Evolutionary conservation across 768 basidiomycete genomes (phyloP), one percentile per base, ranked within the genome.

Genomic region (Mycena venus): DNA sequence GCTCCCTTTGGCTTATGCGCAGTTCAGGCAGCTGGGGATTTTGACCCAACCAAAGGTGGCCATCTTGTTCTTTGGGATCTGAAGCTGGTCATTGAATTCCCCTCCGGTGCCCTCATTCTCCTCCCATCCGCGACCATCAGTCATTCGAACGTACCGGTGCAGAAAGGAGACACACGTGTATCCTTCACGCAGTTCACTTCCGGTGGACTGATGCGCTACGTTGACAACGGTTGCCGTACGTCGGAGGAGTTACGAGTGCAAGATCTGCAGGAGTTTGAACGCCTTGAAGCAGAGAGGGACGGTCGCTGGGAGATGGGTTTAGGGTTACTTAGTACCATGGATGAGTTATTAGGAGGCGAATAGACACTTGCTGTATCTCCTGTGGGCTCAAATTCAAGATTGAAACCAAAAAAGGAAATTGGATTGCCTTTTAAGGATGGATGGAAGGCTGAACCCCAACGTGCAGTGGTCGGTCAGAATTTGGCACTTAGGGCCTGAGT

Each of bases 1-100:
- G 64, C 82, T 0, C 74, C 83, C 1, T 79, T 72, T 32, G 83
- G 84, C 0, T 79, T 80, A 75, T 88, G 84, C 51, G 77, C 77
- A 0, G 82, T 86, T 21, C 78, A 74, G 4, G 77, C 83, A 0
- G 51, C 80, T 0, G 84, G 85, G 1, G 4, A 62, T 3, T 86
- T 80, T 65, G 77, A 85, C 60, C 75, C 60, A 1, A 77, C 53
- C 86, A 0, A 80, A 79, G 76, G n/a, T n/a, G n/a, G n/a, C n/a
- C n/a, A n/a, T n/a, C 61, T 38, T 2, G 36, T 1, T 76, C 55
- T 86, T 0, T 81, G 80, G 76, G 80, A 82, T 17, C 63, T 81
- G 0, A 74, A 78, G n/a, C 70, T 84, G 0, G 55, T 83, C 4
- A 67, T 81, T 7, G 79, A 80, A 56, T 83, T 81, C 55, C 36